Evolutionary conservation across 2,329 filamentous ascomycete genomes (phyloP), one percentile per base, ranked within the genome.

Genomic region (Aspergillus tamarii): DNA sequence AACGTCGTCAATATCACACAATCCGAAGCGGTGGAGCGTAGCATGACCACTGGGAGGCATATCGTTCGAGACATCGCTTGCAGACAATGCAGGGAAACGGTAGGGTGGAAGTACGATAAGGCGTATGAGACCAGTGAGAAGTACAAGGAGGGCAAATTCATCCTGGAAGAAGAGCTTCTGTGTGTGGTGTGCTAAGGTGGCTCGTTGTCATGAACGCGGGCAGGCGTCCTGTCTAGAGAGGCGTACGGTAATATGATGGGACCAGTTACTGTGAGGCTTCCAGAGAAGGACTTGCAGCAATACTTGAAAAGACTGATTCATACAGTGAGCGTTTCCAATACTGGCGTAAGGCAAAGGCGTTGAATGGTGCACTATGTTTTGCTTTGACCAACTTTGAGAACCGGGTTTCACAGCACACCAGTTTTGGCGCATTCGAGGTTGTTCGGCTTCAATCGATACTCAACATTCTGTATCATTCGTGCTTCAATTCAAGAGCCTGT

Each of bases 61-160:
- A 86, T 98, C 62, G 95, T 99, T 55, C 90, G 95, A 63, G 95
- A 99, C 77, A 97, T 99, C 73, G 84, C 84, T 63, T 99, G 95
- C 83, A 87, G 91, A 63, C 92, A 96, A 79, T 99, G 95, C 86
- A 91, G 91, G 76, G 91, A 94, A 78, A 91, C 90, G 34, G 95
- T 99, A 59, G 95, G 95, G 41, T 99, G 95, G 95, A 98, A 97
- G 79, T 99, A 99, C 78, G 95, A 99, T 80, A 97, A 96, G 82
- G 95, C 95, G 1, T 98, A 91, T 77, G 95, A 99, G 82, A 80
- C 84, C 39, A 89, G 86, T 68, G 94, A 99, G 85, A 97, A 97
- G 82, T 99, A 99, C 82, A 99, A 99, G 84, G 95, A 99, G 84
- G 94, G 93, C 61, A 99, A 98, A 82, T 98, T 91, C 77, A 99